phyloP scores from a whole-genome alignment of 139 green algal species.

The Monoraphidium neglectum region DNA sequence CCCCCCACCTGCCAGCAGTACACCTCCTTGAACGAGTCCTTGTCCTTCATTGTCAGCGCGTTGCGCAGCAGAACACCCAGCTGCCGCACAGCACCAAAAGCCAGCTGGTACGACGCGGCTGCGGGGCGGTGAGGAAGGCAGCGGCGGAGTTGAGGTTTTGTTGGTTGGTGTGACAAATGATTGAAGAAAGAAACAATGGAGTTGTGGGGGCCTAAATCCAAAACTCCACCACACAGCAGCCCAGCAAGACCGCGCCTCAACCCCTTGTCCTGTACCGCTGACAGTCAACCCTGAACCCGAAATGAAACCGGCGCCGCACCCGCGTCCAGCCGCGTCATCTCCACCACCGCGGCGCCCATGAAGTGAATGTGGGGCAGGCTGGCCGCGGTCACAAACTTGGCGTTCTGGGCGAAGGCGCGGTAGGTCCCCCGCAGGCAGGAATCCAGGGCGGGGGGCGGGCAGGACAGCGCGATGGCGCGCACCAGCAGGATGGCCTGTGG shows the following conservation, averaged over 20 bases:
- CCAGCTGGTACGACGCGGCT: constrained; percentile 69
- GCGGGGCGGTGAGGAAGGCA: neutral
- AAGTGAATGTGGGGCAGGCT: constrained; percentile 81
- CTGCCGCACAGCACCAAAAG: constrained; percentile 82
- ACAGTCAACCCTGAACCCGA: neutral
- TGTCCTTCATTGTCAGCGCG: constrained; percentile 82
- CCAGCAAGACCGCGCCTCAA: no score
- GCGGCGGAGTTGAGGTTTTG: neutral
- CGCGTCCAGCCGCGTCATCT: constrained; percentile 81
- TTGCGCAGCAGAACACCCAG: constrained; percentile 83
- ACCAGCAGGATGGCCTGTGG: constrained; percentile 82
- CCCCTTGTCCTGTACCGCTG: neutral
- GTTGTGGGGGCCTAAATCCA: no score
- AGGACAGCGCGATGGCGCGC: constrained; percentile 69
- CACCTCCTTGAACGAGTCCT: constrained; percentile 85
- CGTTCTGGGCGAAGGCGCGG: constrained; percentile 72
- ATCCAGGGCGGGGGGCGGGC: constrained; percentile 70
- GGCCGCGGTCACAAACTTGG: constrained; percentile 88
- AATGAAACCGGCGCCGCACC: neutral
- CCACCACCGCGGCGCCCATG: constrained; percentile 84
- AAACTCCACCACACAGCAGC: no score
- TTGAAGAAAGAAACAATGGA: no score
- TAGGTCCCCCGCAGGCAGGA: constrained; percentile 69
- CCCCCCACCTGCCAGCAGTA: constrained; percentile 82
- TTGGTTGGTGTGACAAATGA: neutral